These are phyloP conservation scores for Vigna reflexopilosa DNA, from an alignment of 306 rosid species.

Conservation along the genomic window DNA sequence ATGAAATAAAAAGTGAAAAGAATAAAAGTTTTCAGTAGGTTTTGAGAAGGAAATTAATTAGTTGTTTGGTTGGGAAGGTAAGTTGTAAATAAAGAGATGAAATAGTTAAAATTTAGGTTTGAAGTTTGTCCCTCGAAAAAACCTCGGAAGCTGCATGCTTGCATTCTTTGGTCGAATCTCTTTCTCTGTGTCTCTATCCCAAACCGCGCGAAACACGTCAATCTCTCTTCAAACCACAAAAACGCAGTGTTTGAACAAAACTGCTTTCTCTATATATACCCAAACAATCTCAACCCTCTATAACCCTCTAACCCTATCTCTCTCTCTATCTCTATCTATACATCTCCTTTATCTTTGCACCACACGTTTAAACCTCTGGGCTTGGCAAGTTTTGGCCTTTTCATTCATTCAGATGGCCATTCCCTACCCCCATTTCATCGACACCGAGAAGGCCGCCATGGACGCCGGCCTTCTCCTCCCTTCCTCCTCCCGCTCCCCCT, in stretches of 20 bases:
- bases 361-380: background rate
- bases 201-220: slow-evolving; percentile 50
- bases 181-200: background rate
- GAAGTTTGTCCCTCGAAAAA: background rate
- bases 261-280: slow-evolving; percentile 12
- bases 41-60: too few species aligned
- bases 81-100: too few species aligned
- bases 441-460: slow-evolving; percentile 64
- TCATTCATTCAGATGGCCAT: slow-evolving; percentile 50
- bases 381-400: background rate
- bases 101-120: background rate
- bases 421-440: slow-evolving; percentile 61
- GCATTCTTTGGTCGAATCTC: slow-evolving; percentile 22
- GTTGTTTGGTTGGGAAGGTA: too few species aligned
- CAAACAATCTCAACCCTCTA: background rate
- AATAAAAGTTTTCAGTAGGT: too few species aligned
- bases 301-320: slow-evolving; percentile 37
- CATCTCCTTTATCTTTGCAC: background rate
- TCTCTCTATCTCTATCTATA: background rate
- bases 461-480: slow-evolving; percentile 58
- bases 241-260: slow-evolving; percentile 5
- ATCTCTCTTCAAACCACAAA: background rate
- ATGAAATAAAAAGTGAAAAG: too few species aligned
- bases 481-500: slow-evolving; percentile 41
- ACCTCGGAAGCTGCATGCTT: background rate